Base-by-base conservation (phyloP, 148 eudicot genomes). In the Polygonum maritimum region DNA sequence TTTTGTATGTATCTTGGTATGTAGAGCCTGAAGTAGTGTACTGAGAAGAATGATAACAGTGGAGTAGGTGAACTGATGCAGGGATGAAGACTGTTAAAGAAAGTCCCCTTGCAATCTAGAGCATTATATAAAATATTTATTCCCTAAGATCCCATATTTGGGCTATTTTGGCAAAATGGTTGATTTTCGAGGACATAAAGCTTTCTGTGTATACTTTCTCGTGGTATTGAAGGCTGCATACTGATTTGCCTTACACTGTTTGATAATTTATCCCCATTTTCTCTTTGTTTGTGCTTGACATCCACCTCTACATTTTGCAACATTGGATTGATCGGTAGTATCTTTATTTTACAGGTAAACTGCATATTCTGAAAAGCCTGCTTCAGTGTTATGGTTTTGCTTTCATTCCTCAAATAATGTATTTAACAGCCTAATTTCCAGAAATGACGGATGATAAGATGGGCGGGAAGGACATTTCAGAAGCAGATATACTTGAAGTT, bases 391-490 rank as follows among this genome's bases (percentile, higher is more conserved):
- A 78, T 80, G 77, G 71, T 73, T 76, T 72, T 79, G 69, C 70
- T 85, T 84, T 85, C 79, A 65, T 72, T 81, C 84, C 33, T 83
- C 85, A 76, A 83, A 81, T 87, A 77, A 87, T 84, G 81, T 67
- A 82, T 83, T 78, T 86, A 77, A 79, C 81, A 80, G 88, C 88
- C 82, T 88, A 83, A 82, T 89, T 89, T 92, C 91, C 96, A 94
- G 98, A 89, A 80, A 92, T 94, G 79, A 79, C 87, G 91, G 97
- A 94, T 83, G 84, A 84, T 76, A 88, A 89, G 85, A 76, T 92
- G 88, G 78, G 81, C 22, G 98, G 98, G 80, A 83, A 85, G 81
- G 98, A 92, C 89, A 86, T 94, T 45, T 88, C 89, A 51, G 88
- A 83, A 69, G 93, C 88, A 80, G 91, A 88, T 84, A 87, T 94